Base-by-base conservation (phyloP, 1,139 yeast genomes). In the Pichia terricola region DNA sequence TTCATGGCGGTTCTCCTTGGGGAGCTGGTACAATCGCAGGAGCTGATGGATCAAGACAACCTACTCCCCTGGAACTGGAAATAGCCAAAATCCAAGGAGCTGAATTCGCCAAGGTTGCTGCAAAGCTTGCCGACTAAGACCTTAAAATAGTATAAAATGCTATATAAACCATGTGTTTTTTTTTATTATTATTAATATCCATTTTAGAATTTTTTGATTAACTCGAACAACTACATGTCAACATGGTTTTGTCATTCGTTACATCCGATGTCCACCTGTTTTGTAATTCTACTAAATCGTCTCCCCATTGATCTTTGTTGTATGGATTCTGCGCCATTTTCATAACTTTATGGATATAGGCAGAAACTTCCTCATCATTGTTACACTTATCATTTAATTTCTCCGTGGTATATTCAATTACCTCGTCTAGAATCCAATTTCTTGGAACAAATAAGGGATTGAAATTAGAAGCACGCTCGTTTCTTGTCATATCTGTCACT, bases 351-450 rank as follows among this genome's bases (percentile, higher is more conserved):
- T 72, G 58, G 47, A 83, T 64, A 42, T 70, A 64, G 1, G 34
- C 47, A 3, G 63, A 56, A 26, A 64, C 54, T 36, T 58, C 60
- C n/a, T 60, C 58, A 26, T 65, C 60, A 8, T 66, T 68, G n/a
- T 7, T 2, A 41, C 66, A 62, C 22, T 40, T 40, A 3, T 35
- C 36, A 26, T 34, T 25, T 4, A 50, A 8, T 27, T 42, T 41
- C 8, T 40, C 45, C 3, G 45, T 46, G 0, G 76, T 69, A 42
- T 65, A 64, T 32, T 72, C 69, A 43, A 86, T 81, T 0, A 87
- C 96, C 50, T 88, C 91, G 46, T 87, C 89, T 44, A 91, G 67
- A 42, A 89, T 79, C 91, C 95, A 87, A 52, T 81, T 84, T 49
- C 91, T 72, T 16, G 96, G 94, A 16, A 85, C 71, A 57, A 91